Percentiles rank a stretch among this genome's conserved stretches.
phyloP scores from a whole-genome alignment of 768 basidiomycete genomes.

The Sarcodon sp. region DNA sequence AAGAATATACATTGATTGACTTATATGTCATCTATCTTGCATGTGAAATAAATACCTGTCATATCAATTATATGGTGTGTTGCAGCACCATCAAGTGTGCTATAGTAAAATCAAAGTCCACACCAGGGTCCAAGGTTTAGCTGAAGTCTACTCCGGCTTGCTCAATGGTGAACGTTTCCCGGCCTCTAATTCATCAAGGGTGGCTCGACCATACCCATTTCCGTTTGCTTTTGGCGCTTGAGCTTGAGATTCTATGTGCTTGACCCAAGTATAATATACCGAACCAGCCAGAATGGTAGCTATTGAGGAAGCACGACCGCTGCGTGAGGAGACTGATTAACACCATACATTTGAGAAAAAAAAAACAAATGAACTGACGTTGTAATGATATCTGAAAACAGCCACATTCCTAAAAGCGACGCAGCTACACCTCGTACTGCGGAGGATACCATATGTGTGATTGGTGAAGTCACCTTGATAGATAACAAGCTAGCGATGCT shows the following conservation, averaged over 20 bases:
- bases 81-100: too few species aligned
- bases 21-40: too few species aligned
- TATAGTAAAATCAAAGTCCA: too few species aligned
- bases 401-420: conserved; percentile 69
- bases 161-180: conserved; percentile 16
- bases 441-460: conserved; percentile 95
- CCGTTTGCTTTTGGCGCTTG: conserved; percentile 8
- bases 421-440: conserved; percentile 91
- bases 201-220: conserved; percentile 43
- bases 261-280: conserved; percentile 80
- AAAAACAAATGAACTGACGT: conserved; percentile 31
- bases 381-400: conserved; percentile 75
- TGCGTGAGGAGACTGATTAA: conserved; percentile 14
- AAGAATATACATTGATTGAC: too few species aligned
- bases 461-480: conserved; percentile 95
- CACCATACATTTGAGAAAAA: neutral
- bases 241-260: conserved; percentile 53
- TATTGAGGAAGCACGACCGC: conserved; percentile 75
- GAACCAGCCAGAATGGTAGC: conserved; percentile 74
- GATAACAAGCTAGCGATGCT: conserved; percentile 86
- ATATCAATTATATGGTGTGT: too few species aligned
- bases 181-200: conserved; percentile 51
- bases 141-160: neutral
- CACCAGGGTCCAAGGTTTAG: too few species aligned
- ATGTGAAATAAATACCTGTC: too few species aligned